Conservation (phyloP, 176 grass and related monocot genomes). For the Aegilops tauschii region DNA sequence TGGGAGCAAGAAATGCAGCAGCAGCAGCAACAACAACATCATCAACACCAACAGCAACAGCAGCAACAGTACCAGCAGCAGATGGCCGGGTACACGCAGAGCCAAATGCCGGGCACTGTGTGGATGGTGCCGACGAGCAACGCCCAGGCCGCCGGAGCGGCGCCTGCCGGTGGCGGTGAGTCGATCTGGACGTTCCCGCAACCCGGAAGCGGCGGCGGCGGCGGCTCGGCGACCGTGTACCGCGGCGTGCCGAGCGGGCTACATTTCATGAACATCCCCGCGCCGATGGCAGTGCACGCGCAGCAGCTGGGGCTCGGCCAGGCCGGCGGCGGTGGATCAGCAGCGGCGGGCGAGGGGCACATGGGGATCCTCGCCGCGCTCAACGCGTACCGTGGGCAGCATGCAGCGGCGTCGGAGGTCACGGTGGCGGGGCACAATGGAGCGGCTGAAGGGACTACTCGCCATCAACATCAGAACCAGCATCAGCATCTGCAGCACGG, state of each 20-base stretch:
- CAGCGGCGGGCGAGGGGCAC: slow-evolving; percentile 23
- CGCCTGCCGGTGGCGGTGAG: slow-evolving; percentile 31
- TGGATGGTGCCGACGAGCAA: slow-evolving; percentile 94
- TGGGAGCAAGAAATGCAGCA: slow-evolving; percentile 74
- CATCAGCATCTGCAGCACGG: slow-evolving; percentile 27
- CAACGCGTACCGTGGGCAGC: slow-evolving; percentile 56
- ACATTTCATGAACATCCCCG: slow-evolving; percentile 60
- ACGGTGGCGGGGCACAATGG: slow-evolving; percentile 35
- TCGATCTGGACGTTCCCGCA: slow-evolving; percentile 87
- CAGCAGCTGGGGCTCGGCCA: slow-evolving; percentile 48
- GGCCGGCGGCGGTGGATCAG: background rate
- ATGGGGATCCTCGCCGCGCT: slow-evolving; percentile 46
- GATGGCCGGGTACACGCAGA: slow-evolving; percentile 84
- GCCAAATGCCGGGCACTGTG: slow-evolving; percentile 68
- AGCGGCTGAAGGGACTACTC: background rate
- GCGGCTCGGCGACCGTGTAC: slow-evolving; percentile 45
- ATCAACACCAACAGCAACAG: slow-evolving; percentile 42
- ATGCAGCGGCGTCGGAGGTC: slow-evolving; percentile 36
- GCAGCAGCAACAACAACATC: slow-evolving; percentile 39
- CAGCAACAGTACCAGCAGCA: slow-evolving; percentile 69
- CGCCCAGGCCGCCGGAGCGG: slow-evolving; percentile 32
- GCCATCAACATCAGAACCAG: background rate
- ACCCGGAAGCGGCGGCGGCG: slow-evolving; percentile 23
- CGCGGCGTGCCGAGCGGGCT: slow-evolving; percentile 70
- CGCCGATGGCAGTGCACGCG: slow-evolving; percentile 44